These are phyloP conservation scores for Nematodospora anomalae DNA, from an alignment of 1,139 yeast genomes.

Conservation along the genomic window DNA sequence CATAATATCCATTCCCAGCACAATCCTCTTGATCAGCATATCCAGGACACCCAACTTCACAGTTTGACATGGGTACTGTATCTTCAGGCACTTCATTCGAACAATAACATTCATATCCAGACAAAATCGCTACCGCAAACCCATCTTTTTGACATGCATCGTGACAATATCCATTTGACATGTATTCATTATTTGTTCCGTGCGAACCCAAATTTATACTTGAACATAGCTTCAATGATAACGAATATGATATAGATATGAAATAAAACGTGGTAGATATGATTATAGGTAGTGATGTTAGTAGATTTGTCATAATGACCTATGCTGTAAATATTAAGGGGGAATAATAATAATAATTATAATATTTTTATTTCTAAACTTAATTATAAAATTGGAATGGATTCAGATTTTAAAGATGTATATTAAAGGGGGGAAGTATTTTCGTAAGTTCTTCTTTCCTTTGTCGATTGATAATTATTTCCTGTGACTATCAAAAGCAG, in stretches of 20 bases:
- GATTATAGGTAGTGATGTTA: background rate
- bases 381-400: too few species aligned
- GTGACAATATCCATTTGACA: conserved; percentile 59
- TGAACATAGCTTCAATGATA: conserved; percentile 44
- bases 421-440: too few species aligned
- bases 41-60: conserved; percentile 56
- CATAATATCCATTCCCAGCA: conserved; percentile 34
- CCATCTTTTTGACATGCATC: conserved; percentile 44
- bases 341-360: too few species aligned
- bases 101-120: conserved; percentile 58
- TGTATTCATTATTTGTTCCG: conserved; percentile 22
- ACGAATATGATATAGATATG: conserved; percentile 5
- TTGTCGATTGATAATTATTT: too few species aligned
- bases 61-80: conserved; percentile 32
- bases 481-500: too few species aligned
- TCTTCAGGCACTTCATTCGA: conserved; percentile 50
- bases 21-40: conserved; percentile 31
- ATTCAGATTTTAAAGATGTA: too few species aligned
- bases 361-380: too few species aligned
- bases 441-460: too few species aligned
- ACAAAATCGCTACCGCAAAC: conserved; percentile 58
- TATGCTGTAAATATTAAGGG: background rate
- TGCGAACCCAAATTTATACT: conserved; percentile 33
- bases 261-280: background rate
- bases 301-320: background rate